Conservation (phyloP, 73 alveolate genomes). For the Blepharisma stoltei region DNA sequence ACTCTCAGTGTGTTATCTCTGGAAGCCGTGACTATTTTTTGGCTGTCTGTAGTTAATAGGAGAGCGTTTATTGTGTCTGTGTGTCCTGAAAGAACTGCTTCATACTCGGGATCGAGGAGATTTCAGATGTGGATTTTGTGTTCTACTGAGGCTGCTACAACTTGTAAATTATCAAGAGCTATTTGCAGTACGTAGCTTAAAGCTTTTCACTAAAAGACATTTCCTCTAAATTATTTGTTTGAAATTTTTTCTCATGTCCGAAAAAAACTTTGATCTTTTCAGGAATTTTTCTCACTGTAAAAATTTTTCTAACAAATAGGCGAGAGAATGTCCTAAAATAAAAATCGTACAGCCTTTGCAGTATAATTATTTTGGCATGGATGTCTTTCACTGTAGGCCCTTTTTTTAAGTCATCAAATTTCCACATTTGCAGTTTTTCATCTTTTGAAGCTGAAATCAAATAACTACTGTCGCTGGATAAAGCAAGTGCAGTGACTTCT, state of each 20-base stretch:
- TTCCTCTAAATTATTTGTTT: too few relatives aligned
- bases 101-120: not conserved
- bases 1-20: not conserved
- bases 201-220: too few relatives aligned
- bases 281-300: too few relatives aligned
- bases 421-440: not conserved
- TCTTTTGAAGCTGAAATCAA: not conserved
- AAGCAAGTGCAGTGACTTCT: not conserved
- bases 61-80: not conserved
- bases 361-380: not conserved
- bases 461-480: not conserved
- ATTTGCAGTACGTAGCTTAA: too few relatives aligned
- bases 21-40: conserved; percentile 1
- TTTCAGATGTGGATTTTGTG: not conserved
- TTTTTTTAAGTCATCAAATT: not conserved
- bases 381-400: too few relatives aligned
- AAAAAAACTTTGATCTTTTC: too few relatives aligned
- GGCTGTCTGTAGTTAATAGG: conserved; percentile 2
- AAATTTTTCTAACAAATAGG: too few relatives aligned
- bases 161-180: not conserved
- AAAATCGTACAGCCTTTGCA: too few relatives aligned
- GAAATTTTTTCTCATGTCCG: too few relatives aligned
- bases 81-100: not conserved
- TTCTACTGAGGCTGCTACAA: not conserved
- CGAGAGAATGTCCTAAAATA: too few relatives aligned